Evolutionary conservation across 768 basidiomycete species (phyloP).

Genomic region (Mycena indigotica): DNA sequence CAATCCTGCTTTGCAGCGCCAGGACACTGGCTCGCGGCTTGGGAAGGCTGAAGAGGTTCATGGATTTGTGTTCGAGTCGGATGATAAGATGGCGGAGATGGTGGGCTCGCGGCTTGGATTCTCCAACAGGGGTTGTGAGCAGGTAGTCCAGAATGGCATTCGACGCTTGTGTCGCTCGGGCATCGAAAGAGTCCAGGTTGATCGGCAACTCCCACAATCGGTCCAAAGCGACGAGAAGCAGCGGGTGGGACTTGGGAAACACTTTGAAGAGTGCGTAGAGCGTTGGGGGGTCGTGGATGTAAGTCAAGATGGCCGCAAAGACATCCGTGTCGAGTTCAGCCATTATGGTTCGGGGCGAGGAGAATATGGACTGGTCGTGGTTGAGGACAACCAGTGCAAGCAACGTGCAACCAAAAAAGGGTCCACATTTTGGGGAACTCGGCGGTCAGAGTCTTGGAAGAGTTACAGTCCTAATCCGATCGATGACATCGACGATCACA

Average conservation of each 20-base stretch:
- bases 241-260: not conserved
- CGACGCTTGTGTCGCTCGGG: slow-evolving; percentile 2
- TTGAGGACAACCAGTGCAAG: too few species aligned
- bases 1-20: not conserved
- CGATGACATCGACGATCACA: too few species aligned
- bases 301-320: slow-evolving; percentile 7
- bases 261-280: not conserved
- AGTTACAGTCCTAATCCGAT: too few species aligned
- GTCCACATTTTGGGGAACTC: too few species aligned
- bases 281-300: slow-evolving; percentile 2
- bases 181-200: slow-evolving; percentile 10
- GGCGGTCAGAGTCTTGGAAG: too few species aligned
- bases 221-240: slow-evolving; percentile 3
- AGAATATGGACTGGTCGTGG: too few species aligned
- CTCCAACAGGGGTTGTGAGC: not conserved
- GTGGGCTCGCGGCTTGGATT: not conserved
- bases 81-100: not conserved
- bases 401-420: too few species aligned
- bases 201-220: slow-evolving; percentile 10
- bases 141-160: not conserved
- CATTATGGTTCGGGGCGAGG: not conserved
- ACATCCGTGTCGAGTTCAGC: slow-evolving; percentile 7
- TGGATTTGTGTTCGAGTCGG: not conserved
- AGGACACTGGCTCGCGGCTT: too few species aligned
- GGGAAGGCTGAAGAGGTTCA: not conserved